Base-by-base conservation (phyloP, 257 asterid species). In the Nicotiana undulata region DNA sequence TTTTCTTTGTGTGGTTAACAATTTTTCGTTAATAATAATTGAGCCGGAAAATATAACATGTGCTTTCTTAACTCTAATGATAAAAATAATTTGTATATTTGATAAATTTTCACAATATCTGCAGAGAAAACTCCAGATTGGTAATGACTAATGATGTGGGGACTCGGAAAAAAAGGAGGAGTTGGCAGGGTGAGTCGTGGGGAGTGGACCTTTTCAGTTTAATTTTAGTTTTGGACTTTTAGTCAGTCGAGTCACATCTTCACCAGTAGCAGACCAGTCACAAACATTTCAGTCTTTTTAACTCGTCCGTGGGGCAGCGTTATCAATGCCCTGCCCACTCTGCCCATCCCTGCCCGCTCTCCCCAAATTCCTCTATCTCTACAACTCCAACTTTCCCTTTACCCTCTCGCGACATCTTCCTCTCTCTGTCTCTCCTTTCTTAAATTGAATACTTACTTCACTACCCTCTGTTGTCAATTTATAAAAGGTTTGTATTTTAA, bases 271-370 rank as follows among this genome's bases (percentile, higher is more conserved):
- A 70, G 77, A 40, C 20, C 77, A 68, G 77, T 70, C 77, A 44
- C 77, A 70, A 40, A 70, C 77, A 44, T 70, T 70, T 70, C 20
- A 20, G 77, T 68, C 32, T 68, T 68, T 68, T 68, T 68, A 68
- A 68, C 75, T 32, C 75, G n/a, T 66, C 52, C 15, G 13, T 37
- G 16, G 15, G 76, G 76, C 26, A 60, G 31, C 20, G 7, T 44
- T 44, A 70, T 68, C 58, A 44, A 70, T 70, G 77, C 77, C 9
- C 17, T 68, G 77, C 77, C 59, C 77, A 13, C 4, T 44, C 59
- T 70, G 59, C 61, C 61, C 61, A 8, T 44, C 56, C 58, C 58
- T 68, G 77, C 77, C 77, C 77, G 58, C 20, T 66, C 16, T 16
- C 17, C 77, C 11, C 58, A 40, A 40, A 40, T 40, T 40, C 20